Evolutionary conservation across 306 rosid species (phyloP), one percentile per base, ranked within the genome.

Genomic region (Dalbergia cultrata): DNA sequence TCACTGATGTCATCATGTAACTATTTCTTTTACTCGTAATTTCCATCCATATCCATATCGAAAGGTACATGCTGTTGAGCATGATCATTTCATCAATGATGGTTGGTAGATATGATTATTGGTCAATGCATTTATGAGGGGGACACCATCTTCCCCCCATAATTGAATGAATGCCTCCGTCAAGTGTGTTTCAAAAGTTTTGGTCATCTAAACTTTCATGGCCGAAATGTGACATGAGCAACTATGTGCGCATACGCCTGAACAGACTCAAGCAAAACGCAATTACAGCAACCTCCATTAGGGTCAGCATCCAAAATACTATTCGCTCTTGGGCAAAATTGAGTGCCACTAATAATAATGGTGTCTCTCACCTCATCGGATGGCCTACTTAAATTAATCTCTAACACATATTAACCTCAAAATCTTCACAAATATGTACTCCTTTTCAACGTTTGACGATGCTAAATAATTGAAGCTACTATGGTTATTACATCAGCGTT

Each of bases 221-320:
- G 37, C 45, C 60, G 17, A 50, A 82, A 60, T 22, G 63, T 72
- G 66, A 79, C 73, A 61, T 35, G 8, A 78, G 66, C 39, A 61
- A 72, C 67, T 35, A 47, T 52, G 22, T 67, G n/a, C 67, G 76
- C 83, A 67, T 72, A 74, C 61, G 79, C 63, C 31, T 68, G 4
- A 85, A 88, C 74, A 83, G 84, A 54, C 43, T 54, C 73, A 74
- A 63, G 74, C 69, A 58, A 72, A 80, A 75, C 57, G 74, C 7
- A 52, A 72, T 26, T 21, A 83, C 83, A 72, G 79, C 70, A 74
- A 80, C 56, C 76, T 82, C 87, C 83, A 80, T 67, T 53, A 64
- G 58, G 49, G 82, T 75, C 80, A 74, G 18, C 80, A 63, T 60
- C 70, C 74, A 70, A 63, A 4, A 1, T 7, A 53, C 35, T 50